A percentile compares a stretch with the other conserved stretches of the same genome.
These are phyloP conservation scores for Tubosaeta sp. DNA, from an alignment of 768 basidiomycete genomes.

Conservation along the genomic window DNA sequence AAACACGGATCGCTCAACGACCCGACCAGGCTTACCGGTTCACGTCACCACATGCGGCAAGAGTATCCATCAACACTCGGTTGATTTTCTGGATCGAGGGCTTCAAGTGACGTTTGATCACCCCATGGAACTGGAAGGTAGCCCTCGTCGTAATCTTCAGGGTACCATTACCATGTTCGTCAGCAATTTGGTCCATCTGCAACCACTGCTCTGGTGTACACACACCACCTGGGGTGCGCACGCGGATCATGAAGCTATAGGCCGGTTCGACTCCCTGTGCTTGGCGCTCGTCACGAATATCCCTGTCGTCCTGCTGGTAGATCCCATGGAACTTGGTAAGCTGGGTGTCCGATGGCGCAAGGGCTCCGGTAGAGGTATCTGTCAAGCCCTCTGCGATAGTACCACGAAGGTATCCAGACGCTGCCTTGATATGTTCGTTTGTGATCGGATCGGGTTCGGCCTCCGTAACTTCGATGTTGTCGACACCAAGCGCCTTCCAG, in stretches of 20 bases:
- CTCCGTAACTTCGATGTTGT: slow-evolving; percentile 80
- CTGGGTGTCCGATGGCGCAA: slow-evolving; percentile 87
- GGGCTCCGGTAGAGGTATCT: slow-evolving; percentile 84
- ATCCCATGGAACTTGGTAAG: slow-evolving; percentile 98
- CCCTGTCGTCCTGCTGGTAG: slow-evolving; percentile 96
- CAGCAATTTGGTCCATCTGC: slow-evolving; percentile 92
- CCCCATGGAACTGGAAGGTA: slow-evolving; percentile 99
- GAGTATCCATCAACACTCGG: slow-evolving; percentile 82
- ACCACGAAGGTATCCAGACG: slow-evolving; percentile 88
- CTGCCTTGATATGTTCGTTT: slow-evolving; percentile 99
- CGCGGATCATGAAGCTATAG: slow-evolving; percentile 98
- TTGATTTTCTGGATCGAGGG: slow-evolving; percentile 97
- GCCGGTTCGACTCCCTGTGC: slow-evolving; percentile 92
- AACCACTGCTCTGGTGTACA: slow-evolving; percentile 92
- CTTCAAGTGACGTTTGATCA: slow-evolving; percentile 96
- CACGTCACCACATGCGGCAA: slow-evolving; percentile 98
- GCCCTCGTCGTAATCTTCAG: slow-evolving; percentile 97
- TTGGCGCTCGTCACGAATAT: slow-evolving; percentile 95
- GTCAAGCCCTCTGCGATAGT: slow-evolving; percentile 90
- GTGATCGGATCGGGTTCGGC: slow-evolving; percentile 96
- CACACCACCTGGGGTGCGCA: slow-evolving; percentile 93
- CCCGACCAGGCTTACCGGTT: slow-evolving; percentile 56
- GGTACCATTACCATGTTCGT: slow-evolving; percentile 89
- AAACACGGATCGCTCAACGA: background rate
- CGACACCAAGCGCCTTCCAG: slow-evolving; percentile 95